Evolutionary conservation across 176 grass and related monocot species (phyloP), one percentile per base, ranked within the genome.

Genomic region (Aegilops speltoides): DNA sequence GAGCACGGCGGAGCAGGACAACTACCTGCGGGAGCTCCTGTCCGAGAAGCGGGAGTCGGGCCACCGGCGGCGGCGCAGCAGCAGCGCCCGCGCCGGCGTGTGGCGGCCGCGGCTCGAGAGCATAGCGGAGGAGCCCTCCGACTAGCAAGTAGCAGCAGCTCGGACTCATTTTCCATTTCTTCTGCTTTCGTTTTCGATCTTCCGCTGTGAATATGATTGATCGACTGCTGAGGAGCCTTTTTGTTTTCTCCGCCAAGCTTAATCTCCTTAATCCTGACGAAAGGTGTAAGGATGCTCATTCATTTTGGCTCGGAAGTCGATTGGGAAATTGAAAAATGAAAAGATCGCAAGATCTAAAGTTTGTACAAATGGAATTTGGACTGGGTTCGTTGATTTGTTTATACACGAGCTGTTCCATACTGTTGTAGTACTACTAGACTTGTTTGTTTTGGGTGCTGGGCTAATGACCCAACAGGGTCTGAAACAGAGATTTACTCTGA

Each of bases 101-200:
- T 95, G 93, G 96, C 83, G 93, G 10, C 96, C 93, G 64, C 90
- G 88, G 74, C 86, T 98, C 2, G 91, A 95, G 83, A 95, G 93
- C 84, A 98, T 98, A 26, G 75, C 83, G 15, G 96, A 98, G 83
- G 93, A 93, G 79, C 78, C 81, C 3, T 84, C 37, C 0, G 68
- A 81, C 28, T 71, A 85, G 77, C 83, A 62, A 37, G 2, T 66
- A 76, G n/a, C n/a, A n/a, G n/a, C n/a, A n/a, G n/a, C n/a, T n/a
- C n/a, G n/a, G 29, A 59, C 19, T 22, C 7, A 59, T 12, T 6
- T 66, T 40, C 20, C 15, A 13, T 7, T 23, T 8, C 6, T 25
- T 63, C 45, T 26, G 43, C 14, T 3, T 56, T 2, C 13, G 24
- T 2, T 16, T 29, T 28, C 38, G 41, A 79, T 83, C 54, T 83